Base-by-base conservation (phyloP, 257 asterid species). In the Echium plantagineum region DNA sequence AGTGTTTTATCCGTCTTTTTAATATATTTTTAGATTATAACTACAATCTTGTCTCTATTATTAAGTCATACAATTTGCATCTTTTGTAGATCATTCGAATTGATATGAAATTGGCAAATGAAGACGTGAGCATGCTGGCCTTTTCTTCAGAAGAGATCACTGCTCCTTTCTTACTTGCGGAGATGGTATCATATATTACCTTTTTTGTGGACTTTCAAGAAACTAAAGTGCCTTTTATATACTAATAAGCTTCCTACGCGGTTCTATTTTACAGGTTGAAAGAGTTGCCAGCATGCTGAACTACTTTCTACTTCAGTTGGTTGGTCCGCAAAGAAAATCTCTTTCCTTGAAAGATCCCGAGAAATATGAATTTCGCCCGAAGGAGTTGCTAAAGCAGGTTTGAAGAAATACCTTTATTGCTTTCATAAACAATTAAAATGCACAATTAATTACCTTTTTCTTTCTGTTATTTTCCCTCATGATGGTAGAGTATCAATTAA, bases 251-350 rank as follows among this genome's bases (percentile, higher is more conserved):
- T 6, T 28, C 46, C 46, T 35, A 12, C 13, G 13, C 35, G 13
- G 22, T 63, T 46, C 60, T 66, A 9, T 71, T 46, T 56, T 71
- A 63, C 78, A 91, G 99, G 99, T 93, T 60, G 99, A 89, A 63
- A 86, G 99, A 79, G 91, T 93, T 75, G 95, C 99, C 60, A 84
- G 99, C 75, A 93, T 93, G 99, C 83, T 93, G 77, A 93, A 93
- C 74, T 93, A 93, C 72, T 93, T 93, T 65, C 60, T 93, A 58
- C 77, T 89, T 56, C 98, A 88, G 80, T 90, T 93, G 24, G 97
- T 93, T 67, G 98, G 98, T 7, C 98, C 98, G 30, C 96, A 93
- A 65, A 78, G 97, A 74, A 93, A 83, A 78, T 93, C 97, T 51
- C 96, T 89, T 58, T 89, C 69, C 74, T 78, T 93, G 77, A 93